Evolutionary conservation across 139 green algal genomes (phyloP), one percentile per base, ranked within the genome.

Genomic region (Chlorella sp.): DNA sequence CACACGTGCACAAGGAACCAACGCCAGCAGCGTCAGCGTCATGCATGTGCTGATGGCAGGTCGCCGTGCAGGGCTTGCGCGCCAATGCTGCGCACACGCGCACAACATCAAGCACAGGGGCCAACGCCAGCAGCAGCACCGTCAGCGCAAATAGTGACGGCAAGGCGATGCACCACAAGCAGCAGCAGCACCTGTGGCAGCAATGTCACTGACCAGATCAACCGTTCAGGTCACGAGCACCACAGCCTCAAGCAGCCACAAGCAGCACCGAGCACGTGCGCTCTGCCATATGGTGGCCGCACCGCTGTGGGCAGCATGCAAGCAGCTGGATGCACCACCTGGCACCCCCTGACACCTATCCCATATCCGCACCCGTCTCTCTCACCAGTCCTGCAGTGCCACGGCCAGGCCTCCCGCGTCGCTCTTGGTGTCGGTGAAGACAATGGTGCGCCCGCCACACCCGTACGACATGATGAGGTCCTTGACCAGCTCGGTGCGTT

Each of bases 351-450:
- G n/a, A n/a, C n/a, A n/a, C n/a, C n/a, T n/a, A n/a, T n/a, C n/a
- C n/a, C n/a, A n/a, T n/a, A n/a, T n/a, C n/a, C n/a, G n/a, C n/a
- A 33, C 14, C 10, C 42, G 42, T 55, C 17, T 55, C 22, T 34
- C 42, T 72, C 32, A 74, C 26, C 31, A 74, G 71, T 91, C 81
- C 26, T 69, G 67, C 71, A 98, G 77, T 27, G 42, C 66, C 42
- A 80, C 75, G 17, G 86, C 79, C 73, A 97, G 80, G 79, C 97
- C 91, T 55, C 94, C 90, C 14, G 86, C 89, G 69, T 97, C 94
- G 67, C 86, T 91, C 89, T 99, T 99, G 64, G 92, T 98, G 70
- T 99, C 93, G 0, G 90, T 94, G 85, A 99, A 99, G 5, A 98
- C 84, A 59, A 99, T 98, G 72, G 88, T 89, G 51, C 92, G 85